Percentiles rank a stretch among this genome's conserved stretches.
phyloP scores from a whole-genome alignment of 2,329 filamentous ascomycete species.

The Herpotrichia juniperi region DNA sequence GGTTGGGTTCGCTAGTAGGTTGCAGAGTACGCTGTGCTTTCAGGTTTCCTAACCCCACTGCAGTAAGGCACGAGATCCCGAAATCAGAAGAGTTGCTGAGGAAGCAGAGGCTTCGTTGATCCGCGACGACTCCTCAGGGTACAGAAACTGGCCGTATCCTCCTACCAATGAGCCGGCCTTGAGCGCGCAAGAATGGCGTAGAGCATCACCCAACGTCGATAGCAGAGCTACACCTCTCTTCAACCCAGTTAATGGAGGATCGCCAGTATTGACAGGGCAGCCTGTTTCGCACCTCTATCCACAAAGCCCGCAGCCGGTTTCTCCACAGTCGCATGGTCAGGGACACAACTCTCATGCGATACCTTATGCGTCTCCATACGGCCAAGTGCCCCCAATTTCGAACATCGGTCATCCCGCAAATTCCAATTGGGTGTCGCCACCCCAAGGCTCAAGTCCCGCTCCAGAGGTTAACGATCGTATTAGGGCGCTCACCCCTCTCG shows the following conservation, averaged over 20 bases:
- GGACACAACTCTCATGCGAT: constrained; percentile 3
- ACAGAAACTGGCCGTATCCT: constrained; percentile 28
- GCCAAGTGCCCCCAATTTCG: neutral
- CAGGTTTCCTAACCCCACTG: constrained; percentile 11
- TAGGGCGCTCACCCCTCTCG: neutral
- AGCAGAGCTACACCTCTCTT: neutral
- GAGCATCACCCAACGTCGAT: constrained; percentile 7
- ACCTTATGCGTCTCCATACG: constrained; percentile 20
- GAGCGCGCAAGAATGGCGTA: neutral
- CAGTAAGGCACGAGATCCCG: constrained; percentile 35
- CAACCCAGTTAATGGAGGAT: neutral
- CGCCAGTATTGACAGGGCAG: neutral
- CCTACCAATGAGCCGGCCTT: neutral
- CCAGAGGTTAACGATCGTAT: neutral
- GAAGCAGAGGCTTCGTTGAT: constrained; percentile 31
- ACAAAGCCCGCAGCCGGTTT: neutral
- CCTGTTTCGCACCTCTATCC: neutral
- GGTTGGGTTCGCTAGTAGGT: constrained; percentile 36
- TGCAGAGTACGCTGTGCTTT: neutral
- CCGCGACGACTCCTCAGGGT: constrained; percentile 21
- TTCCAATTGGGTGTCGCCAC: neutral
- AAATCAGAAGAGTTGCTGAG: constrained; percentile 34
- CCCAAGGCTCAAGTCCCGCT: neutral
- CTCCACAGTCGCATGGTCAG: neutral
- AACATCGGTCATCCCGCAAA: neutral